These are phyloP conservation scores for Neonectria magnoliae DNA, from an alignment of 2,329 filamentous ascomycete species.

Conservation along the genomic window DNA sequence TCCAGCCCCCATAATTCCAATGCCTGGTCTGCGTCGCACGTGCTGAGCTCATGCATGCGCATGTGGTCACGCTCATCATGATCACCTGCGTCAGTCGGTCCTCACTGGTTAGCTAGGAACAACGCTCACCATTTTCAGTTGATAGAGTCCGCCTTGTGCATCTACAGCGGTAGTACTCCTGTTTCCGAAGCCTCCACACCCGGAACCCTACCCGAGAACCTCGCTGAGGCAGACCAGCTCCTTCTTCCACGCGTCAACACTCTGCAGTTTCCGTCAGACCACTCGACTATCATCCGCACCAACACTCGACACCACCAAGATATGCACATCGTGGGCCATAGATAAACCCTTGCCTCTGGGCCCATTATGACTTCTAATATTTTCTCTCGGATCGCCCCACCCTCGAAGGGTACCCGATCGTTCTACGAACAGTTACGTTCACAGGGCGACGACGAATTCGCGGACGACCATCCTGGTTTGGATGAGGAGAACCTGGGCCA, in stretches of 20 bases:
- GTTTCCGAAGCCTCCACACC: neutral
- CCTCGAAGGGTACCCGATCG: conserved; percentile 47
- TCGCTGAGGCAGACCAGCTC: neutral
- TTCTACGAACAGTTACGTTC: conserved; percentile 62
- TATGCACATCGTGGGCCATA: conserved; percentile 24
- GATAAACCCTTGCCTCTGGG: conserved; percentile 20
- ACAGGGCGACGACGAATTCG: conserved; percentile 52
- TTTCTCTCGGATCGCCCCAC: conserved; percentile 55
- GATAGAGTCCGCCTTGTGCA: neutral
- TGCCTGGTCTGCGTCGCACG: conserved; percentile 1
- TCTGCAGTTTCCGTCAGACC: neutral
- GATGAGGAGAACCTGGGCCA: conserved; percentile 66
- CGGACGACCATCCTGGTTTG: conserved; percentile 55
- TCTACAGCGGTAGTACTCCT: neutral
- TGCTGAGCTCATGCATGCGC: conserved; percentile 32
- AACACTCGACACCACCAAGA: conserved; percentile 21
- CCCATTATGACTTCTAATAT: conserved; percentile 58
- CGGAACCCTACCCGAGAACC: neutral
- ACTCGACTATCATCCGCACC: neutral
- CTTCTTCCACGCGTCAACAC: neutral
- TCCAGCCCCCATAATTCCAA: neutral
- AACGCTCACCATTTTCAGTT: neutral
- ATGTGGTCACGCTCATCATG: conserved; percentile 39
- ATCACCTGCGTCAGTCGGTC: conserved; percentile 28
- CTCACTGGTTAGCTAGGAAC: neutral